These are phyloP conservation scores for Suillus sp. DNA, from an alignment of 768 basidiomycete species.

Conservation along the genomic window DNA sequence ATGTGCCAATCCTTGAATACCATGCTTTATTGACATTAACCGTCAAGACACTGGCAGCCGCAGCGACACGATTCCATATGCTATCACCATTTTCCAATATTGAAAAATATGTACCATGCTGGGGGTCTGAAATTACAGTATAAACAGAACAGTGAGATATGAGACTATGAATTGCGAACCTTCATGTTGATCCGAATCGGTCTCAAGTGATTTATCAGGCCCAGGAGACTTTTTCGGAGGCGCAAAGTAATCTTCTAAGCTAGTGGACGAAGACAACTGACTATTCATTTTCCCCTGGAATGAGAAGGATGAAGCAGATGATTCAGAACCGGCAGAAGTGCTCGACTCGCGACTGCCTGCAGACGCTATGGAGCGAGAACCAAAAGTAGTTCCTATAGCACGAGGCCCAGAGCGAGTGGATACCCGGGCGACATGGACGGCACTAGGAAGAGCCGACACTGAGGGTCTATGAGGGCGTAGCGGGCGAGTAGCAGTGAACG, in stretches of 20 bases:
- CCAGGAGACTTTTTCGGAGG: neutral
- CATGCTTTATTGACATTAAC: slow-evolving; percentile 62
- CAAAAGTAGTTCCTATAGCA: neutral
- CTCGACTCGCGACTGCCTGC: slow-evolving; percentile 1
- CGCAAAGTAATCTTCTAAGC: slow-evolving; percentile 42
- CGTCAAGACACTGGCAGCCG: slow-evolving; percentile 50
- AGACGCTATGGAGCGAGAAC: neutral
- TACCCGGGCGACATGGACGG: slow-evolving; percentile 5
- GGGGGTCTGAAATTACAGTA: neutral
- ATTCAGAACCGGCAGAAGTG: slow-evolving; percentile 23
- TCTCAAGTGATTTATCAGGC: neutral
- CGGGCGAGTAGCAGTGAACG: slow-evolving; percentile 17
- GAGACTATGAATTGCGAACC: neutral
- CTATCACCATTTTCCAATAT: slow-evolving; percentile 42
- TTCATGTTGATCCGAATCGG: neutral
- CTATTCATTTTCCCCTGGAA: slow-evolving; percentile 42
- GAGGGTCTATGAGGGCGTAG: slow-evolving; percentile 30
- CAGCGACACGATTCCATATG: slow-evolving; percentile 62
- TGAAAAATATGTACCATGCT: neutral
- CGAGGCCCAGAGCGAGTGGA: slow-evolving; percentile 10
- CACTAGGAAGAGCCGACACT: slow-evolving; percentile 11
- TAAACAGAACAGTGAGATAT: neutral
- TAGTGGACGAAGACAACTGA: slow-evolving; percentile 45
- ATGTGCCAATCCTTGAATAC: slow-evolving; percentile 44
- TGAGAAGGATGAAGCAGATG: slow-evolving; percentile 35